Base-by-base conservation (phyloP, 73 alveolate species). In the Effrenium voratum region DNA sequence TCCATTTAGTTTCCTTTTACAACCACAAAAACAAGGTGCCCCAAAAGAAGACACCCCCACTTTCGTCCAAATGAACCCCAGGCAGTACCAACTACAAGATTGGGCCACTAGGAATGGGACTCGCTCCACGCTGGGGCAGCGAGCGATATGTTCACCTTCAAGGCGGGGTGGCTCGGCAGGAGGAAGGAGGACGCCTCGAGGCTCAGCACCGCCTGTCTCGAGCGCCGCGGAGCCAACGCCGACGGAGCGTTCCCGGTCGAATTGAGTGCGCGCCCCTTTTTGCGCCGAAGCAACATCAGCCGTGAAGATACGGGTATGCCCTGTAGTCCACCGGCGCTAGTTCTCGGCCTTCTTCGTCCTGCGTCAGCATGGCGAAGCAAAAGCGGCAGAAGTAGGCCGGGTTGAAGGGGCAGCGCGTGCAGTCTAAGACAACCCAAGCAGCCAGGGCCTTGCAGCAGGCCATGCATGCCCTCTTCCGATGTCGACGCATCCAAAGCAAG, bases 381-480 rank as follows among this genome's bases (percentile, higher is more conserved):
- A 45, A 10, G n/a, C 60, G 76, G 75, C 98, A 91, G 26, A 66
- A 70, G 34, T 70, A 43, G 24, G 88, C 86, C 26, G 98, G 98
- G 49, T 91, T 91, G 77, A 70, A 72, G 0, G 98, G 98, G 45
- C 98, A 91, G 24, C 87, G 70, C 79, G 98, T 46, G 5, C 90
- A 44, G 32, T 91, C 98, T 66, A 91, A 77, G 50, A 91, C 98
- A 30, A 91, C 87, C 98, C 98, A 91, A 46, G 87, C 32, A 19
- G 98, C 98, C 15, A 70, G 50, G 24, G 12, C 38, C 63, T 30
- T 45, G 46, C 30, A 32, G 88, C 98, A 91, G 32, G 79, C 98
- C 50, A 70, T 40, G 30, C 98, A 91, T 28, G 59, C 41, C 28
- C 68, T 44, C 57, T 49, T 70, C 50, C n/a, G 77, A 44, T 46